Evolutionary conservation across 2,329 filamentous ascomycete genomes (phyloP), one percentile per base, ranked within the genome.

Genomic region (Penicillium sp.): DNA sequence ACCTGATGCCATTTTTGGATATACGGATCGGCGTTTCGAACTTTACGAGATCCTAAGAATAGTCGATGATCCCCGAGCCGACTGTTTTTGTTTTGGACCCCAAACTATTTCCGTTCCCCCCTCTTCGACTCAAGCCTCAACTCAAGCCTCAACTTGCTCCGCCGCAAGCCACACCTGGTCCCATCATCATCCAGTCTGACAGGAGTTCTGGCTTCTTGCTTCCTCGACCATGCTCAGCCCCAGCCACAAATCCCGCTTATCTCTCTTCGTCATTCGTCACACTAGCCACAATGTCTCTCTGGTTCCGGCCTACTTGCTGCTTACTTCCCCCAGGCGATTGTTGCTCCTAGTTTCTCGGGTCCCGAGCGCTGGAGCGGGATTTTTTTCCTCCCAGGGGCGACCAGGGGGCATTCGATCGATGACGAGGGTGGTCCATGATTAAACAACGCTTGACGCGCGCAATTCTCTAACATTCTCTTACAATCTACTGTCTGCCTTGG

Each of bases 151-250:
- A 10, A 27, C 26, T n/a, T 42, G 15, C 37, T 46, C 43, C 51
- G 52, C 54, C 49, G 24, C 55, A 54, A 60, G 60, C 60, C 60
- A 59, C 51, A 52, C 24, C 15, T 24, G 15, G 7, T n/a, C 15
- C 21, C 20, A 46, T 33, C 41, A 26, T 40, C 46, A 42, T 27
- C 24, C 37, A 51, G 26, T n/a, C 17, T 29, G 37, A 46, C 44
- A 46, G 18, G 30, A 23, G 29, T 26, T 42, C 15, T 26, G 6
- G 33, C 3, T n/a, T 46, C 27, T 33, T 48, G 7, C 26, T 44
- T 9, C 23, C 32, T 51, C 13, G 6, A 20, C 15, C 3, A 36
- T 45, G 44, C 58, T 46, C 23, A 46, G 58, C 55, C 59, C 34
- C 59, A 55, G 51, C 56, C 55, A 54, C 59, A 34, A 33, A 34